Conservation (phyloP, 805 yeast genomes). For the Monosporozyma siamensis region DNA sequence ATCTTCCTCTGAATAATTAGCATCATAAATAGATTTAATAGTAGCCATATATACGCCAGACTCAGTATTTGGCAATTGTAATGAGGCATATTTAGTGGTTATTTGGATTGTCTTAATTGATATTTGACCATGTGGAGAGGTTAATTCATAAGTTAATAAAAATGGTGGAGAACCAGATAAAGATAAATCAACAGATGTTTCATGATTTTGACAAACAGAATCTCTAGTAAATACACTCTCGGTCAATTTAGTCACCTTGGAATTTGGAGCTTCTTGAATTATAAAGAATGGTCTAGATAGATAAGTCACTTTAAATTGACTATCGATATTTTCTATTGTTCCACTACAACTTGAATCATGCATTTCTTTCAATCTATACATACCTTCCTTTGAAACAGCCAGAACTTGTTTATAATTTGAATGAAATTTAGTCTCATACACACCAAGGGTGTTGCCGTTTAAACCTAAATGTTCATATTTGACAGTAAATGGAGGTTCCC, state of each 20-base stretch:
- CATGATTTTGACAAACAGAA: constrained; percentile 41
- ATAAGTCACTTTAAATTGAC: constrained; percentile 34
- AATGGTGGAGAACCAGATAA: constrained; percentile 59
- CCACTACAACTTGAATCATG: constrained; percentile 47
- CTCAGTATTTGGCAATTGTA: constrained; percentile 35
- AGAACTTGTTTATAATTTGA: constrained; percentile 30
- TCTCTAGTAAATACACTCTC: constrained; percentile 27
- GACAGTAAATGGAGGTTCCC: constrained; percentile 45
- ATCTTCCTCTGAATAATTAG: constrained; percentile 40
- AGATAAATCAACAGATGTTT: constrained; percentile 40
- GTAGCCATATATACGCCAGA: constrained; percentile 55
- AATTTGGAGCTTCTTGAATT: constrained; percentile 26
- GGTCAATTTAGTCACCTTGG: constrained; percentile 17
- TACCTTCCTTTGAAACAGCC: constrained; percentile 37
- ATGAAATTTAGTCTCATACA: constrained; percentile 16
- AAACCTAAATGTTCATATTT: constrained; percentile 29
- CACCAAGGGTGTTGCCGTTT: constrained; percentile 22
- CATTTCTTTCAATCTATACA: constrained; percentile 37
- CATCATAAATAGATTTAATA: constrained; percentile 57
- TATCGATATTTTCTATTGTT: constrained; percentile 28
- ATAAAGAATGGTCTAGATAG: constrained; percentile 41
- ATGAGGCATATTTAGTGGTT: constrained; percentile 41
- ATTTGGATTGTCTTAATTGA: constrained; percentile 37
- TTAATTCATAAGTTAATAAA: constrained; percentile 54
- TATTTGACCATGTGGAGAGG: constrained; percentile 45